phyloP scores from a whole-genome alignment of 192 early-diverging fungal species.

The Coemansia sp. region DNA sequence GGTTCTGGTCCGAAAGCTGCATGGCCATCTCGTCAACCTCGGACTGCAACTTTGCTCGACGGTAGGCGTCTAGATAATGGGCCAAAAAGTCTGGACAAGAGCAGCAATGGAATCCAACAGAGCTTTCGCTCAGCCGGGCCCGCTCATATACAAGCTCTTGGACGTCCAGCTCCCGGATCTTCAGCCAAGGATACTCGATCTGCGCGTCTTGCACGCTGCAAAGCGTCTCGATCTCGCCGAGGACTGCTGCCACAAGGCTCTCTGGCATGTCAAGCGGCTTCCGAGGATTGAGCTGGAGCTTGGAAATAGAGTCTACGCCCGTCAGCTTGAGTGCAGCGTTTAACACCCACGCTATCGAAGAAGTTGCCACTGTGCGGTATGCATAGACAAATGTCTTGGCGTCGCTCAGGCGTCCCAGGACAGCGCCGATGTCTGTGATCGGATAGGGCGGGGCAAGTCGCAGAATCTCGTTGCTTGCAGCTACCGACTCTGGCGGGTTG shows the following conservation, averaged over 20 bases:
- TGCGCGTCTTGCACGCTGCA: conserved; percentile 28
- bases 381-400: conserved; percentile 11
- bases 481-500: conserved; percentile 23
- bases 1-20: conserved; percentile 87
- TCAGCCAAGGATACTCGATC: conserved; percentile 78
- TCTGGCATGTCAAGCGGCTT: conserved; percentile 10
- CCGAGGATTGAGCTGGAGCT: conserved; percentile 17
- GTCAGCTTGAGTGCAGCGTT: conserved; percentile 29
- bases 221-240: conserved; percentile 29
- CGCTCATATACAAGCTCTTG: conserved; percentile 71
- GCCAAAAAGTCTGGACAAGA: conserved; percentile 39
- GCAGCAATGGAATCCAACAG: conserved; percentile 35
- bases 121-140: conserved; percentile 45
- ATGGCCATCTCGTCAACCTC: conserved; percentile 74
- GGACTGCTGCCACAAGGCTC: conserved; percentile 51
- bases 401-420: conserved; percentile 15
- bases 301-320: neutral
- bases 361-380: conserved; percentile 13
- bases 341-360: conserved; percentile 27
- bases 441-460: conserved; percentile 32
- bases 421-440: conserved; percentile 15
- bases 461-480: neutral
- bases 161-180: conserved; percentile 86
- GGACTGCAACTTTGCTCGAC: conserved; percentile 61
- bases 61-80: conserved; percentile 60